Conservation (phyloP, 2,329 filamentous ascomycete species). For the Aspergillus tubingensis region DNA sequence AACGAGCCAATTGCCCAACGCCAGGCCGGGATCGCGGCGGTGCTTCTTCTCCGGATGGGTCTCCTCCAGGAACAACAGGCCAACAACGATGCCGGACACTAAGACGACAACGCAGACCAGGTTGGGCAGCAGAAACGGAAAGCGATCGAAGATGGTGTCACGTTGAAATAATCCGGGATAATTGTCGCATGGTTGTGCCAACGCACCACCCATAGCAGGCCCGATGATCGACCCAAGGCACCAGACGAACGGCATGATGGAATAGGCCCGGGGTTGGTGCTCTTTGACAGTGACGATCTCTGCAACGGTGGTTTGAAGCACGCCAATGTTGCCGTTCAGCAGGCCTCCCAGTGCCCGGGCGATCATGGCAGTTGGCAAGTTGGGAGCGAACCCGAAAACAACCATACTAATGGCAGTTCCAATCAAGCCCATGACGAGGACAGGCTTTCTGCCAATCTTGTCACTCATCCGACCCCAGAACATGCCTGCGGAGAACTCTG, state of each 20-base stretch:
- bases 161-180: conserved; percentile 73
- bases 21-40: conserved; percentile 72
- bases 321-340: conserved; percentile 94
- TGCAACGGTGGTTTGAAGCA: conserved; percentile 90
- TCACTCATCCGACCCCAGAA: conserved; percentile 94
- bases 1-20: conserved; percentile 72
- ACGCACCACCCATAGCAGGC: conserved; percentile 83
- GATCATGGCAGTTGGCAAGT: conserved; percentile 76
- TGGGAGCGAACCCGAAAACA: conserved; percentile 86
- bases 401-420: conserved; percentile 93
- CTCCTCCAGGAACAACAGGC: conserved; percentile 87
- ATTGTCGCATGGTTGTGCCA: conserved; percentile 82
- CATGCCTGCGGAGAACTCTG: conserved; percentile 89
- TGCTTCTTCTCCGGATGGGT: conserved; percentile 83
- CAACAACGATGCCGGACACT: conserved; percentile 71
- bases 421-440: conserved; percentile 82
- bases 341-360: conserved; percentile 87
- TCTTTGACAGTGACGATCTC: conserved; percentile 91
- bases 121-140: conserved; percentile 89
- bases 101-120: conserved; percentile 84
- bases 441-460: conserved; percentile 86
- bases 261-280: conserved; percentile 91
- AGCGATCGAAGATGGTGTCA: conserved; percentile 78
- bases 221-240: conserved; percentile 95
- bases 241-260: conserved; percentile 98